Evolutionary conservation across 1,139 yeast genomes (phyloP).

Genomic region (Nakaseomyces nivariensis): DNA sequence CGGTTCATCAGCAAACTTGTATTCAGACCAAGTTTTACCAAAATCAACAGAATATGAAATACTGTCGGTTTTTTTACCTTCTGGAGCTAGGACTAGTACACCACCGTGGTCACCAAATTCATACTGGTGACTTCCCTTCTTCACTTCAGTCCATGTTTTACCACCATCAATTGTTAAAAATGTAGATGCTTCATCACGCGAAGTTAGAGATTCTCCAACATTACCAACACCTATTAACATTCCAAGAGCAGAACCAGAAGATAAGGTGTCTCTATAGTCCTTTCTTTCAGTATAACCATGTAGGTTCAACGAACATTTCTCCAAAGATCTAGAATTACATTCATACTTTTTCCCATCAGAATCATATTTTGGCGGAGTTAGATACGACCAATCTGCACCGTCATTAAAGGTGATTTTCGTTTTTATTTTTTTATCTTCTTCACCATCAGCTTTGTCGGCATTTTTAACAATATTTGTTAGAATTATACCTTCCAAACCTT

Average conservation of each 20-base stretch:
- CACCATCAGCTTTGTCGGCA: slow-evolving; percentile 22
- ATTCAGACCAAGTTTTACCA: slow-evolving; percentile 69
- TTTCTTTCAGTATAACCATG: slow-evolving; percentile 87
- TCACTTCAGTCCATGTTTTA: slow-evolving; percentile 70
- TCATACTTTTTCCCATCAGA: slow-evolving; percentile 47
- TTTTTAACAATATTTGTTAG: slow-evolving; percentile 62
- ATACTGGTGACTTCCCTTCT: slow-evolving; percentile 75
- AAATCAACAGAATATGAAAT: slow-evolving; percentile 65
- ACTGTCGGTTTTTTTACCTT: slow-evolving; percentile 45
- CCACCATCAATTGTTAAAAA: slow-evolving; percentile 86
- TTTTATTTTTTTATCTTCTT: slow-evolving; percentile 45
- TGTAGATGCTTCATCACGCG: slow-evolving; percentile 50
- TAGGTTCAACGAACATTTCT: slow-evolving; percentile 67
- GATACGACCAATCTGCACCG: slow-evolving; percentile 76
- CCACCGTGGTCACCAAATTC: slow-evolving; percentile 96
- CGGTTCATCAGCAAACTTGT: slow-evolving; percentile 48
- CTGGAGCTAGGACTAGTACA: slow-evolving; percentile 60
- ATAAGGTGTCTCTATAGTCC: slow-evolving; percentile 75
- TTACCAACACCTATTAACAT: slow-evolving; percentile 81
- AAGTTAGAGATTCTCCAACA: slow-evolving; percentile 57
- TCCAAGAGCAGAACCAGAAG: slow-evolving; percentile 86
- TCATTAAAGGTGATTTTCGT: slow-evolving; percentile 80
- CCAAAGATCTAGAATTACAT: slow-evolving; percentile 44
- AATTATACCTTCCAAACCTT: slow-evolving; percentile 82
- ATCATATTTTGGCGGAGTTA: slow-evolving; percentile 59